Evolutionary conservation across 148 eudicot genomes (phyloP), one percentile per base, ranked within the genome.

Genomic region (Silene conica): DNA sequence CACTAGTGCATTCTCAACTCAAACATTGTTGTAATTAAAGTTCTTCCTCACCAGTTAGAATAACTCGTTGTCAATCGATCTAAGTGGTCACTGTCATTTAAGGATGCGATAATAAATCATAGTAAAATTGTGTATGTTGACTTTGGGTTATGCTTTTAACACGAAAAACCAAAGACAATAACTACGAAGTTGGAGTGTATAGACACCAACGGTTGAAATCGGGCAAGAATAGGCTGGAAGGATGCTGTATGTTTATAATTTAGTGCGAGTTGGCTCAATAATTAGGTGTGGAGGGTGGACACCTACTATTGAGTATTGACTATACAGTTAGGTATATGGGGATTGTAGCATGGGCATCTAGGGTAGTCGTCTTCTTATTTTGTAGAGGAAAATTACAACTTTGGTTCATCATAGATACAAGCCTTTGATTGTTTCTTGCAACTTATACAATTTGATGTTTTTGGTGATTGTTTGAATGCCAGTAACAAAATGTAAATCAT

Each of bases 111-210:
- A 60, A 7, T 61, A 70, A 7, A 23, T n/a, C 25, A 19, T 73
- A 12, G 25, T 57, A 61, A 43, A 34, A 59, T 22, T 72, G 19
- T 11, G 28, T 26, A 43, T 73, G 76, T 73, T 73, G 76, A 73
- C 69, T 73, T 73, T 14, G 16, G n/a, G 57, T 1, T n/a, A 28
- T 0, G 67, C 41, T 14, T 15, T 43, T 43, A 54, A 15, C 56
- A 55, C 38, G 64, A 74, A 74, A 12, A n/a, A 71, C 72, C 64
- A 74, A 67, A 74, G 21, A 25, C 71, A 28, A 65, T 70, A 74
- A 74, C 77, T 74, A 74, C 56, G 41, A 5, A 1, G 38, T 74
- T 74, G 72, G 71, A 67, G 12, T 57, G 55, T 74, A 55, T 66
- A 21, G 71, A 71, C 14, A 48, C 1, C 9, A 76, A 71, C 45